Conservation (phyloP, 495 filamentous ascomycete species). For the Podospora tetraspora region DNA sequence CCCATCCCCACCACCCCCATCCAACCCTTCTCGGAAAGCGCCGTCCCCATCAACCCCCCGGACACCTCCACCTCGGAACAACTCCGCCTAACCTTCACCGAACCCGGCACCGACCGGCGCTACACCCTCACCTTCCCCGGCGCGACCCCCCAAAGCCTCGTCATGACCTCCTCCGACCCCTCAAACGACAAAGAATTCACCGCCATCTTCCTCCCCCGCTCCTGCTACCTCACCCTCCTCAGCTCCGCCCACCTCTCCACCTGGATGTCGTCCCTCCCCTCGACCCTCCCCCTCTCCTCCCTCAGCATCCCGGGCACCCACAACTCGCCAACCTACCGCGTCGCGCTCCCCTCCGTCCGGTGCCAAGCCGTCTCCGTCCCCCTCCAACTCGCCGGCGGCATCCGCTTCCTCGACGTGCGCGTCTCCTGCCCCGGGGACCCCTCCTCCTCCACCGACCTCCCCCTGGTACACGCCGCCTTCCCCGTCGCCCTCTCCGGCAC, state of each 20-base stretch:
- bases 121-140: slow-evolving; percentile 39
- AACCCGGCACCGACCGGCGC: slow-evolving; percentile 27
- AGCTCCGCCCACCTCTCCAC: slow-evolving; percentile 61
- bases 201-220: slow-evolving; percentile 60
- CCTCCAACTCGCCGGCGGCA: slow-evolving; percentile 80
- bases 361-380: slow-evolving; percentile 78
- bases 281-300: slow-evolving; percentile 65
- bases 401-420: slow-evolving; percentile 91
- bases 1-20: slow-evolving; percentile 33
- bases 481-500: slow-evolving; percentile 42
- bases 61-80: slow-evolving; percentile 32
- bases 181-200: slow-evolving; percentile 52
- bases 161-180: slow-evolving; percentile 20
- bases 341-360: slow-evolving; percentile 83
- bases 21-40: slow-evolving; percentile 33
- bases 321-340: slow-evolving; percentile 80
- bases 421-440: slow-evolving; percentile 39
- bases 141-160: slow-evolving; percentile 30
- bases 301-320: slow-evolving; percentile 94
- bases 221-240: slow-evolving; percentile 68
- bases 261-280: slow-evolving; percentile 76
- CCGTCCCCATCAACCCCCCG: slow-evolving; percentile 33
- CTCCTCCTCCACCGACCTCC: slow-evolving; percentile 46
- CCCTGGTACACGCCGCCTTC: slow-evolving; percentile 44
- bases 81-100: slow-evolving; percentile 43